A percentile compares a stretch with the other conserved stretches of the same genome.
Evolutionary conservation across 2,329 filamentous ascomycete genomes (phyloP).

Genomic region (Curvularia spicifera): DNA sequence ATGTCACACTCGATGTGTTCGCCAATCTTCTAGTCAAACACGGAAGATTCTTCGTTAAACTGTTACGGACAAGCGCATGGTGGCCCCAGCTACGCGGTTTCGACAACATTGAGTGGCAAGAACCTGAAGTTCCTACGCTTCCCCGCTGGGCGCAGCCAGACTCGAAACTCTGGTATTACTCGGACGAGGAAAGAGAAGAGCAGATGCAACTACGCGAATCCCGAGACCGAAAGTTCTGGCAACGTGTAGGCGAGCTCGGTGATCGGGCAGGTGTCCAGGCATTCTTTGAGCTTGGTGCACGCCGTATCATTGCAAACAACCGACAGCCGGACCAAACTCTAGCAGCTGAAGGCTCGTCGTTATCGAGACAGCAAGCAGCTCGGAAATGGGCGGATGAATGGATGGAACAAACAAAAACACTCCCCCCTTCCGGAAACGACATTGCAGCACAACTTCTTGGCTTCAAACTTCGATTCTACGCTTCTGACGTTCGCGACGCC

Average conservation of each 20-base stretch:
- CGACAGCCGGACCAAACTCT: slow-evolving; percentile 42
- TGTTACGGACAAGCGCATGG: slow-evolving; percentile 91
- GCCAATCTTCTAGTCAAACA: slow-evolving; percentile 93
- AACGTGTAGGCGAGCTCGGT: slow-evolving; percentile 69
- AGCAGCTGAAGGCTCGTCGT: slow-evolving; percentile 23
- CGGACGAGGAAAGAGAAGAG: slow-evolving; percentile 70
- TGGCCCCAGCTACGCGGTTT: slow-evolving; percentile 77
- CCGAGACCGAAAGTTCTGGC: slow-evolving; percentile 82
- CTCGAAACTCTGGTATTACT: slow-evolving; percentile 67
- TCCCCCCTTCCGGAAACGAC: slow-evolving; percentile 84
- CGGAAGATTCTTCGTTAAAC: slow-evolving; percentile 91
- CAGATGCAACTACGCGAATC: slow-evolving; percentile 63
- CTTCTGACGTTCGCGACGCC: slow-evolving; percentile 75
- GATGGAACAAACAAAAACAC: slow-evolving; percentile 79
- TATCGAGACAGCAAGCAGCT: slow-evolving; percentile 53
- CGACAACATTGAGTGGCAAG: slow-evolving; percentile 56
- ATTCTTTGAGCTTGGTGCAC: slow-evolving; percentile 86
- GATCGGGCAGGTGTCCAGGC: slow-evolving; percentile 70
- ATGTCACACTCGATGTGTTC: slow-evolving; percentile 94
- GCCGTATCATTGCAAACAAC: slow-evolving; percentile 61
- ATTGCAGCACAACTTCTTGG: slow-evolving; percentile 93
- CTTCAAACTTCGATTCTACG: slow-evolving; percentile 96
- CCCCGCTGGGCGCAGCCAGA: slow-evolving; percentile 84
- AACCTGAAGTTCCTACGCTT: slow-evolving; percentile 68
- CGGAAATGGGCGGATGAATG: slow-evolving; percentile 62